These are phyloP conservation scores for Dujonia santamariae DNA, from an alignment of 1,139 yeast genomes.

Conservation along the genomic window DNA sequence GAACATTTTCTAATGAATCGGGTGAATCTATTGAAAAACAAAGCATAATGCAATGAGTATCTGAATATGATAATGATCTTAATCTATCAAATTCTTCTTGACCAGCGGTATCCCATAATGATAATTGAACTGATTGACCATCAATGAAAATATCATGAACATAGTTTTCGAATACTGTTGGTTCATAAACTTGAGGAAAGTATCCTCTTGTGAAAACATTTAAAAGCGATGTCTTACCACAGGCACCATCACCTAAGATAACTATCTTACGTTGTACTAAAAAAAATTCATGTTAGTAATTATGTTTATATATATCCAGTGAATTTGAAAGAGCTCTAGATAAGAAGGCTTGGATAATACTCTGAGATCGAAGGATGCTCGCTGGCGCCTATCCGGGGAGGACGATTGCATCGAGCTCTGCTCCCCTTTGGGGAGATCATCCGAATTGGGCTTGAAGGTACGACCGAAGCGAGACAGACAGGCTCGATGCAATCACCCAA, in stretches of 20 bases:
- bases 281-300: slow-evolving; percentile 7
- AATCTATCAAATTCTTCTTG: slow-evolving; percentile 96
- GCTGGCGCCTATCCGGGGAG: no score
- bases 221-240: slow-evolving; percentile 86
- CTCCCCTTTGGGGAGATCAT: no score
- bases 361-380: no score
- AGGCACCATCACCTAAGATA: slow-evolving; percentile 97
- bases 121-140: slow-evolving; percentile 86
- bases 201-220: slow-evolving; percentile 97
- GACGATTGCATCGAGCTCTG: no score
- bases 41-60: slow-evolving; percentile 94
- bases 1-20: slow-evolving; percentile 92
- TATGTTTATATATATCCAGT: no score
- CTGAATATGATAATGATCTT: slow-evolving; percentile 86
- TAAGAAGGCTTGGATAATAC: no score
- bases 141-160: slow-evolving; percentile 97
- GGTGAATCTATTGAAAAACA: slow-evolving; percentile 94
- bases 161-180: slow-evolving; percentile 96
- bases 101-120: slow-evolving; percentile 98
- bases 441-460: no score
- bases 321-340: no score
- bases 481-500: no score
- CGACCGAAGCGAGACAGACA: no score
- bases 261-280: slow-evolving; percentile 43
- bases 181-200: slow-evolving; percentile 97